Conservation (phyloP, 208 protist species). For the Wallacemonas sp. region DNA sequence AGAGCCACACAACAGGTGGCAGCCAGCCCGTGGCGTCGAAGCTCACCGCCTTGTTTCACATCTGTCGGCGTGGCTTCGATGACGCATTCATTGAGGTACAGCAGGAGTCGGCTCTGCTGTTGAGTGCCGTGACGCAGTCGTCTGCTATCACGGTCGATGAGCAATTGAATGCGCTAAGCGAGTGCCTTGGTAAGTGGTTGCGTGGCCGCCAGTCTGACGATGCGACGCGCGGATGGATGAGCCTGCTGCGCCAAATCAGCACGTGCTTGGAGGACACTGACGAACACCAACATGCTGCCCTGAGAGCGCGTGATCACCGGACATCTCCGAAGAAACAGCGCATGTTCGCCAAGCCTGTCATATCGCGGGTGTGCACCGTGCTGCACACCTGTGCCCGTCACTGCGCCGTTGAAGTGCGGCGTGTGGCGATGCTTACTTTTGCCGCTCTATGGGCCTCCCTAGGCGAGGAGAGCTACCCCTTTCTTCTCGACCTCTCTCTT, state of each 20-base stretch:
- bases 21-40: slow-evolving; percentile 21
- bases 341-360: slow-evolving; percentile 32
- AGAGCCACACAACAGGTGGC: neutral
- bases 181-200: slow-evolving; percentile 54
- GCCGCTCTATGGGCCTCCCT: slow-evolving; percentile 45
- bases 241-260: slow-evolving; percentile 50
- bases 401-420: slow-evolving; percentile 45
- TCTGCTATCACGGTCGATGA: slow-evolving; percentile 31
- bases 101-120: slow-evolving; percentile 36
- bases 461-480: slow-evolving; percentile 33
- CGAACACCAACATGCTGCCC: neutral
- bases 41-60: slow-evolving; percentile 38
- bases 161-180: slow-evolving; percentile 41
- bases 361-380: slow-evolving; percentile 35
- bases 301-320: neutral
- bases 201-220: slow-evolving; percentile 20
- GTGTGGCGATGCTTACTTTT: slow-evolving; percentile 20
- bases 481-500: slow-evolving; percentile 40
- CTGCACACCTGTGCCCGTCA: slow-evolving; percentile 38
- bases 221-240: slow-evolving; percentile 51
- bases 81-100: slow-evolving; percentile 80
- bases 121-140: slow-evolving; percentile 27
- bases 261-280: slow-evolving; percentile 29
- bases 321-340: neutral
- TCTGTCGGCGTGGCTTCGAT: slow-evolving; percentile 61